Percentiles rank a stretch among this genome's conserved stretches.
phyloP scores from a whole-genome alignment of 371 early-diverging fungal species.

The Parasitella parasitica region DNA sequence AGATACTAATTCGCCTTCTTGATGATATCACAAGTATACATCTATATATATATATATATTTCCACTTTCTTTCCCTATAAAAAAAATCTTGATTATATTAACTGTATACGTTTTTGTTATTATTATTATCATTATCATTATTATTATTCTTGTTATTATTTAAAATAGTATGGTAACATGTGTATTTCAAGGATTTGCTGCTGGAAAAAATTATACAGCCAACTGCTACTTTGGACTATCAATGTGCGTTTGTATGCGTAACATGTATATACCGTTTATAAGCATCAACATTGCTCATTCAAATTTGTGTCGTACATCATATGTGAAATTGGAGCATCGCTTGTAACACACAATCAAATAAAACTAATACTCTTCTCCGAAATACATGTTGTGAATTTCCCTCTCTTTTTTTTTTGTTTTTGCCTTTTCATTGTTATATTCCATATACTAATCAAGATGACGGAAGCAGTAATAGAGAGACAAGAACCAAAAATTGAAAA shows the following conservation, averaged over 20 bases:
- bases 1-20: constrained; percentile 44
- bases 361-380: neutral
- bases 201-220: too few relatives aligned
- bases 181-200: too few relatives aligned
- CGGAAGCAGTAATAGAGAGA: neutral
- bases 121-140: too few relatives aligned
- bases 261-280: too few relatives aligned
- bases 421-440: too few relatives aligned
- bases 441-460: neutral
- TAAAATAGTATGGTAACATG: too few relatives aligned
- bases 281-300: neutral
- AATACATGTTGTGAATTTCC: neutral
- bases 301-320: neutral
- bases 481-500: constrained; percentile 13
- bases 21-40: neutral
- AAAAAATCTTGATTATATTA: neutral
- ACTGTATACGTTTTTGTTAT: neutral
- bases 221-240: neutral
- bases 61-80: neutral
- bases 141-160: too few relatives aligned
- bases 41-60: neutral
- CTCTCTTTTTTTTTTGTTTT: neutral
- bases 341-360: neutral
- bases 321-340: neutral
- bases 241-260: neutral